phyloP scores from a whole-genome alignment of 2,329 filamentous ascomycete genomes.

The Madurella fahalii region DNA sequence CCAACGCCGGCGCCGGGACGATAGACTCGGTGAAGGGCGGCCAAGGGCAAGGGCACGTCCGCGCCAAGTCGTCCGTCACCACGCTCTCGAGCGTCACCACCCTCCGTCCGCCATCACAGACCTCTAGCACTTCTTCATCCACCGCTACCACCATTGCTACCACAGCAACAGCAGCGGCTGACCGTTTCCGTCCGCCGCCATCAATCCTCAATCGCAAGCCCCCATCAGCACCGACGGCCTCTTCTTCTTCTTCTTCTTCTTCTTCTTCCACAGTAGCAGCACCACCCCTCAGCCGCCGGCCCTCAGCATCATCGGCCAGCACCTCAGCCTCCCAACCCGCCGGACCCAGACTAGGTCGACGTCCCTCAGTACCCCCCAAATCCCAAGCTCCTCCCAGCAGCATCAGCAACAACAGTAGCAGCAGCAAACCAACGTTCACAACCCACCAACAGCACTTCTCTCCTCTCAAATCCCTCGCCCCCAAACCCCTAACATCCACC shows the following conservation, averaged over 20 bases:
- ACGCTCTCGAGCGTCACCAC: constrained; percentile 36
- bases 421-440: constrained; percentile 53
- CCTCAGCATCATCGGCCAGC: neutral
- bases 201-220: constrained; percentile 13
- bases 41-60: constrained; percentile 28
- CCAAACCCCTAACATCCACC: constrained; percentile 58
- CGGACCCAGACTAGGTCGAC: neutral
- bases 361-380: neutral
- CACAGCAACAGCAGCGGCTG: constrained; percentile 2
- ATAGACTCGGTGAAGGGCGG: neutral
- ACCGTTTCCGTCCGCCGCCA: constrained; percentile 20
- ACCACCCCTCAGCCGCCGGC: neutral
- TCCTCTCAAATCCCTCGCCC: constrained; percentile 55
- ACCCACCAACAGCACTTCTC: constrained; percentile 65
- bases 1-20: constrained; percentile 12
- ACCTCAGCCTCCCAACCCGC: neutral
- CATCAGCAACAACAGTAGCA: constrained; percentile 10
- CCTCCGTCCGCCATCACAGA: constrained; percentile 33
- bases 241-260: too few species aligned
- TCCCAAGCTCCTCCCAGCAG: neutral
- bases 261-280: constrained; percentile 1
- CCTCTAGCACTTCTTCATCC: constrained; percentile 15
- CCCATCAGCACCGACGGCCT: neutral
- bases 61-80: constrained; percentile 41
- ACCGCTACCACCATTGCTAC: constrained; percentile 4